Evolutionary conservation across 495 filamentous ascomycete genomes (phyloP), one percentile per base, ranked within the genome.

Genomic region (Gamarada debralockiae): DNA sequence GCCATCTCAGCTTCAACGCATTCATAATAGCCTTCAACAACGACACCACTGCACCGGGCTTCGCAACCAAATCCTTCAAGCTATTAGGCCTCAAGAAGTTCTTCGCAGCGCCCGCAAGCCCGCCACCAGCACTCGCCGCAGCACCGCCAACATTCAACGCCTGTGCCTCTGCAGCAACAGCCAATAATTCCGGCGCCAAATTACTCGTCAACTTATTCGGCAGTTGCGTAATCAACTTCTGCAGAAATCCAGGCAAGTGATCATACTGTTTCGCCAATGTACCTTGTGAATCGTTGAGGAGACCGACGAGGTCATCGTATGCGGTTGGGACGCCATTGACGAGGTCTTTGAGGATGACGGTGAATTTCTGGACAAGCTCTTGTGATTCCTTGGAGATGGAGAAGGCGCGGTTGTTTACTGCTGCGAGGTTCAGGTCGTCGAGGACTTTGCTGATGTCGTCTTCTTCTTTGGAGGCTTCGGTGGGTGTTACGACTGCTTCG

Each of bases 321-420:
- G 93, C 93, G 0, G 92, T 95, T 21, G 92, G 92, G 6, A 87
- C 92, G 47, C 92, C 92, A 65, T 89, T 92, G 51, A 89, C 76
- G n/a, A 96, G 72, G 66, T 97, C 92, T 61, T 90, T 92, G 56
- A 98, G 83, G 25, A 97, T 84, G 36, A 90, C 70, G 17, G 87
- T 89, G 76, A 98, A 98, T 54, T 85, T 85, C 38, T 80, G 77
- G 33, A 95, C 74, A 3, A 96, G 77, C 54, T 90, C 83, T 62
- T 87, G 79, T 2, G 87, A 90, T 56, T 92, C 90, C 41, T 81
- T 76, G 9, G 88, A 85, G 38, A 96, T 74, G n/a, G 85, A 84
- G 68, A 95, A 90, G 41, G 86, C 85, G 17, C 81, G 81, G 66
- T 90, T 91, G 69, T 92, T 65, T 50, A 83, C 77, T 4, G 87